A percentile compares a stretch with the other conserved stretches of the same genome.
phyloP scores from a whole-genome alignment of 1,284 basidiomycete genomes.

The Puccinia polysora region DNA sequence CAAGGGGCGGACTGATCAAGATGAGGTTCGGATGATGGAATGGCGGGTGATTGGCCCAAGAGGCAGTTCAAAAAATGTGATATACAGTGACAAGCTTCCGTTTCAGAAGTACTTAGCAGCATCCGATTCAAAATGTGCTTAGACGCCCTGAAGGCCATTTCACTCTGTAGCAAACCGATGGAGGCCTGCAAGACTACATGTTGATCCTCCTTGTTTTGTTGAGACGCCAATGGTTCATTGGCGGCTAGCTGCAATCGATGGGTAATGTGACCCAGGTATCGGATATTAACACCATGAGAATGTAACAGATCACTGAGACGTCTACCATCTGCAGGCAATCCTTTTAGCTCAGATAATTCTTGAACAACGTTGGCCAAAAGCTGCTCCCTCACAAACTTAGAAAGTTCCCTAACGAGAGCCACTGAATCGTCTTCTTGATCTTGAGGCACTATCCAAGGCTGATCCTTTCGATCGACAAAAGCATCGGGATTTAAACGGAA shows the following conservation, averaged over 20 bases:
- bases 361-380: slow-evolving; percentile 57
- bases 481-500: slow-evolving; percentile 61
- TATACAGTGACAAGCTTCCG: slow-evolving; percentile 55
- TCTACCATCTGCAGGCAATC: slow-evolving; percentile 57
- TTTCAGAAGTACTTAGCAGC: slow-evolving; percentile 53
- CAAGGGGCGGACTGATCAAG: slow-evolving; percentile 54
- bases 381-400: slow-evolving; percentile 56
- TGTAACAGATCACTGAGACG: slow-evolving; percentile 58
- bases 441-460: slow-evolving; percentile 46
- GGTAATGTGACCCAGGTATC: slow-evolving; percentile 47
- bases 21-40: slow-evolving; percentile 55
- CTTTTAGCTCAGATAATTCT: slow-evolving; percentile 57
- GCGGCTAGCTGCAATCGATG: slow-evolving; percentile 37
- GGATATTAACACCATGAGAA: slow-evolving; percentile 60
- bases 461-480: slow-evolving; percentile 56
- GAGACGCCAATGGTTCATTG: not conserved
- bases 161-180: slow-evolving; percentile 53
- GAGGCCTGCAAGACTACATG: slow-evolving; percentile 17
- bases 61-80: slow-evolving; percentile 62
- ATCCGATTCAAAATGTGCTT: slow-evolving; percentile 58
- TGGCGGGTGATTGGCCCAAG: slow-evolving; percentile 56
- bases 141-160: slow-evolving; percentile 60
- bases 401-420: slow-evolving; percentile 59
- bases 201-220: slow-evolving; percentile 33
- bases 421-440: slow-evolving; percentile 56